Conservation (phyloP, 495 filamentous ascomycete species). For the Penicillium cataractarum region DNA sequence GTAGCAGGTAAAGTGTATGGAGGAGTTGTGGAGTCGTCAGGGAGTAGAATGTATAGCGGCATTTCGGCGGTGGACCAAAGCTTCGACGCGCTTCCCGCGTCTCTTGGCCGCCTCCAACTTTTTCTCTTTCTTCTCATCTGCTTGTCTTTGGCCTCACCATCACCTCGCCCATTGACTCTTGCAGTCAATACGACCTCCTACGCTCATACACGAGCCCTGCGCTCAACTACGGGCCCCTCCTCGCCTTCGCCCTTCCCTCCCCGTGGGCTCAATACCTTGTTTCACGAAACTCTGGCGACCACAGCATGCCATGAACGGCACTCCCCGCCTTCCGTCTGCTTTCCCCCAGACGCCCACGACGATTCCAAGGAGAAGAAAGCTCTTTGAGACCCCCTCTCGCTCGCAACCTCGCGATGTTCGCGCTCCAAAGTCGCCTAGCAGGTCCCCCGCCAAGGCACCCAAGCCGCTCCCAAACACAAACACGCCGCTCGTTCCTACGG, state of each 20-base stretch:
- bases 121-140: constrained; percentile 25
- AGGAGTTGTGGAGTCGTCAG: not conserved
- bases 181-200: not conserved
- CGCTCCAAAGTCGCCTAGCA: constrained; percentile 23
- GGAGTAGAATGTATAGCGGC: constrained; percentile 19
- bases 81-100: constrained; percentile 39
- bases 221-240: not conserved
- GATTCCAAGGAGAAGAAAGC: constrained; percentile 34
- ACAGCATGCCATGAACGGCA: constrained; percentile 72
- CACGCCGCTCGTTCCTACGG: constrained; percentile 71
- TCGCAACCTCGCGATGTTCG: constrained; percentile 33
- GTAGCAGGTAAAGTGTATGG: not conserved
- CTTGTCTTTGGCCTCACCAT: not conserved
- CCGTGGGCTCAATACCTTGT: constrained; percentile 11
- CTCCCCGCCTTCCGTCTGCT: constrained; percentile 72
- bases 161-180: constrained; percentile 2
- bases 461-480: constrained; percentile 30
- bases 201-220: constrained; percentile 4
- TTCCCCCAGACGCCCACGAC: constrained; percentile 67
- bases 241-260: constrained; percentile 1
- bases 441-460: constrained; percentile 30
- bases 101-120: constrained; percentile 28
- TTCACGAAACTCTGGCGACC: constrained; percentile 26
- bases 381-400: constrained; percentile 37
- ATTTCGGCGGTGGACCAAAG: constrained; percentile 32